These are phyloP conservation scores for Talaromyces pinophilus DNA, from an alignment of 2,329 filamentous ascomycete species.

Conservation along the genomic window DNA sequence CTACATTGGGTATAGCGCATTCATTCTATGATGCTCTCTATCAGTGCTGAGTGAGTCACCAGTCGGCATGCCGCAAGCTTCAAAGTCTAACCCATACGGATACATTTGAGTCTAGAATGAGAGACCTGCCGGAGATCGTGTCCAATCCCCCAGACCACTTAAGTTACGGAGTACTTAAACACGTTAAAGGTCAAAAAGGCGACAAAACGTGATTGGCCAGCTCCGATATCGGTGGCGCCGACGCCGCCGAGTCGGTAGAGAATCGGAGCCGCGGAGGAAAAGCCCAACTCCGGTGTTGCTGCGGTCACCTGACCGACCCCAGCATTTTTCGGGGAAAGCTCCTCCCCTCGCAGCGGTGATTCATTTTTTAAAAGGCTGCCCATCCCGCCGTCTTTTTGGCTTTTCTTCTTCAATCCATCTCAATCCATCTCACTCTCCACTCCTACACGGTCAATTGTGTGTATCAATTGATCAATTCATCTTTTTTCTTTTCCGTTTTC, in stretches of 20 bases:
- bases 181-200: neutral
- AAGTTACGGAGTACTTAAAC: no score
- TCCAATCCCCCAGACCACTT: neutral
- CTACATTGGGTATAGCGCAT: neutral
- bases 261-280: constrained; percentile 29
- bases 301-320: constrained; percentile 23
- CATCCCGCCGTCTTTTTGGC: constrained; percentile 25
- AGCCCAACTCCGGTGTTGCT: constrained; percentile 30
- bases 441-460: constrained; percentile 17
- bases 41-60: neutral
- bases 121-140: neutral
- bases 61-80: neutral
- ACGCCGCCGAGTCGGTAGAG: neutral
- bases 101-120: neutral
- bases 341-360: constrained; percentile 28
- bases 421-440: constrained; percentile 23
- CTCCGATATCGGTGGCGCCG: constrained; percentile 27
- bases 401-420: constrained; percentile 19
- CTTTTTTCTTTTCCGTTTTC: neutral
- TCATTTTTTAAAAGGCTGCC: constrained; percentile 24
- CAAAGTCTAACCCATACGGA: neutral
- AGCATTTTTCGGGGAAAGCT: constrained; percentile 22
- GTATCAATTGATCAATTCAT: constrained; percentile 10
- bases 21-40: neutral
- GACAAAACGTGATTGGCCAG: constrained; percentile 3